These are phyloP conservation scores for Hygrocybe punicea DNA, from an alignment of 768 basidiomycete species.

Conservation along the genomic window DNA sequence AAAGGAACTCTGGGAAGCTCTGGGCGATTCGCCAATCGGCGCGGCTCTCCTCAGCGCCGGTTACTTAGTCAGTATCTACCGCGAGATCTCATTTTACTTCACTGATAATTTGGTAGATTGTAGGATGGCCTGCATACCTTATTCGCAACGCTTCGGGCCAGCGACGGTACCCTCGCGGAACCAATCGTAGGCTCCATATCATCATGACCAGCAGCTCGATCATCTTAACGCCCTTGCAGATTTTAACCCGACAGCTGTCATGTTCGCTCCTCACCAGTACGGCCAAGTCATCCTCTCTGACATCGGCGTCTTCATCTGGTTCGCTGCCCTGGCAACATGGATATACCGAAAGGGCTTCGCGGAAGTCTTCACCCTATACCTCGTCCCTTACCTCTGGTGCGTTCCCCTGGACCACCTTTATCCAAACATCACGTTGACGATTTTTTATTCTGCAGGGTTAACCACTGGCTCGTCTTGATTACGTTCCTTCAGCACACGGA, in stretches of 20 bases:
- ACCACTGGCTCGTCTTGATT: conserved; percentile 95
- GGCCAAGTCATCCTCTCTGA: conserved; percentile 78
- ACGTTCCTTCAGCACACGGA: conserved; percentile 99
- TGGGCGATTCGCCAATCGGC: conserved; percentile 87
- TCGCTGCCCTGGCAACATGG: conserved; percentile 54
- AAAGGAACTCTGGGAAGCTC: conserved; percentile 75
- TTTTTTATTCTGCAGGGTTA: conserved; percentile 47
- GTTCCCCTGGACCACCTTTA: conserved; percentile 2
- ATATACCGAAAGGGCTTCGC: conserved; percentile 61
- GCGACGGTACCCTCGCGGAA: conserved; percentile 66
- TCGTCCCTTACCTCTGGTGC: conserved; percentile 85
- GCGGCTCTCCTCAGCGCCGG: conserved; percentile 50
- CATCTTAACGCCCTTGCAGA: conserved; percentile 37
- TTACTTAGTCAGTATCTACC: conserved; percentile 52
- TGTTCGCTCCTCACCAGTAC: conserved; percentile 83
- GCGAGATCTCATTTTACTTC: neutral
- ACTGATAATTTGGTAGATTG: conserved; percentile 43
- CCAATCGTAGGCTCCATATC: conserved; percentile 61
- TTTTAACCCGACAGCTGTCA: conserved; percentile 71
- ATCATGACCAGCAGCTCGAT: neutral
- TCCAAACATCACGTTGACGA: neutral
- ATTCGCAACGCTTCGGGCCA: conserved; percentile 84
- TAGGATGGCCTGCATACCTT: conserved; percentile 86
- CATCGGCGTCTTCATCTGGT: conserved; percentile 74
- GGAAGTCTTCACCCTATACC: conserved; percentile 74